Percentiles rank a stretch among this genome's conserved stretches.
Evolutionary conservation across 768 basidiomycete species (phyloP).

Genomic region (Lenzites betulinus): DNA sequence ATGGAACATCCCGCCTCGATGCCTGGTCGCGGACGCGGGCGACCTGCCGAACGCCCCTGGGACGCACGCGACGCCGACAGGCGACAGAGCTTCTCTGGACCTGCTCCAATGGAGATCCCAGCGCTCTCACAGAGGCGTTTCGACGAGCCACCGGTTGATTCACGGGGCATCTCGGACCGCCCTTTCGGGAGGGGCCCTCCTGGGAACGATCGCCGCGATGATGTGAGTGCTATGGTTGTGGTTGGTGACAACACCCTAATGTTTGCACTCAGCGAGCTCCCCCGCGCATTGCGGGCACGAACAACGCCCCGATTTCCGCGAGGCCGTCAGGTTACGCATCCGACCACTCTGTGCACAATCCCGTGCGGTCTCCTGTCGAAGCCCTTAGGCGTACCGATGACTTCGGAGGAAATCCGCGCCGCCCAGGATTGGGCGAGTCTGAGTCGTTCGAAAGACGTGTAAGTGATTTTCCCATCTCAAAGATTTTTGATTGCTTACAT

Average conservation of each 20-base stretch:
- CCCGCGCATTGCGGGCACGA: slow-evolving; percentile 14
- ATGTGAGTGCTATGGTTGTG: not conserved
- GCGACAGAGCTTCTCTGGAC: not conserved
- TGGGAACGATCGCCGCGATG: not conserved
- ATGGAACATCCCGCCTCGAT: not conserved
- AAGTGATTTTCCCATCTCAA: not conserved
- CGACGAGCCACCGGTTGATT: not conserved
- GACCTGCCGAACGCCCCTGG: slow-evolving; percentile 3
- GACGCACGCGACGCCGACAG: slow-evolving; percentile 6
- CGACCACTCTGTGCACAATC: not conserved
- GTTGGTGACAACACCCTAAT: not conserved
- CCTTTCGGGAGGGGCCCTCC: not conserved
- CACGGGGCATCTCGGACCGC: slow-evolving; percentile 2
- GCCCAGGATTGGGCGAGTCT: not conserved
- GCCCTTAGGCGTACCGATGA: not conserved
- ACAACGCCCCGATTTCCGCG: slow-evolving; percentile 13
- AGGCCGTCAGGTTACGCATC: not conserved
- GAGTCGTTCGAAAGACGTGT: slow-evolving; percentile 9
- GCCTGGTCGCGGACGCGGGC: not conserved
- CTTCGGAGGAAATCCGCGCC: not conserved
- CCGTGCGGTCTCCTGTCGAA: slow-evolving; percentile 1
- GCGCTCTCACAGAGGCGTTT: not conserved
- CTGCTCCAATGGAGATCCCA: not conserved
- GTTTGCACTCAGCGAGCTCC: not conserved
- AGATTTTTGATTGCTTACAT: not conserved